A percentile compares a stretch with the other conserved stretches of the same genome.
These are phyloP conservation scores for Stephania cephalantha DNA, from an alignment of 164 flowering plant genomes.

Conservation along the genomic window DNA sequence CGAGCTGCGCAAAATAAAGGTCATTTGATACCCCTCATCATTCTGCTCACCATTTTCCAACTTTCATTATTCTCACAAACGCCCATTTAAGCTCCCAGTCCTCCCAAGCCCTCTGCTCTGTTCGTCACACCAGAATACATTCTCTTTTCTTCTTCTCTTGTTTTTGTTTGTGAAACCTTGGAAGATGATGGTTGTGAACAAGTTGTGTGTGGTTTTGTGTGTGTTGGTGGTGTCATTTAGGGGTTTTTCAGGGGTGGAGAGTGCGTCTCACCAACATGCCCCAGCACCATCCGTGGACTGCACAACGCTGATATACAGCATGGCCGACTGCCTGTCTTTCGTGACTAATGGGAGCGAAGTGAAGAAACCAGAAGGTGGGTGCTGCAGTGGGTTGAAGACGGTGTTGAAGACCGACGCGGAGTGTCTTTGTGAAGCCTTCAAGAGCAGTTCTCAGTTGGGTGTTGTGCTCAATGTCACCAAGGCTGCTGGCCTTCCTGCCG, in stretches of 20 bases:
- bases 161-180: too few species aligned
- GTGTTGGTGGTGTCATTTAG: neutral
- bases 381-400: constrained; percentile 10
- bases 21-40: neutral
- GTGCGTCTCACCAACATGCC: neutral
- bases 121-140: neutral
- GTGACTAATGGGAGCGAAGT: constrained; percentile 5
- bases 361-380: constrained; percentile 11
- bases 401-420: constrained; percentile 8
- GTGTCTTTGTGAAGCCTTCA: constrained; percentile 8
- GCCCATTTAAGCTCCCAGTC: neutral
- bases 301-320: neutral
- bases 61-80: too few species aligned
- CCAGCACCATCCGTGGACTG: constrained; percentile 10
- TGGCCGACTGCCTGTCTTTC: constrained; percentile 10
- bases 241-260: neutral
- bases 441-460: constrained; percentile 3
- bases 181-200: too few species aligned
- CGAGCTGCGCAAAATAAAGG: neutral
- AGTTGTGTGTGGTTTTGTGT: neutral
- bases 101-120: neutral
- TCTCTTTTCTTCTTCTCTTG: neutral
- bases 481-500: constrained; percentile 6
- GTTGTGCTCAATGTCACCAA: neutral
- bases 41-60: neutral